A percentile compares a stretch with the other conserved stretches of the same genome.
Conservation (phyloP, 768 basidiomycete genomes). For the Tricholoma terreum region DNA sequence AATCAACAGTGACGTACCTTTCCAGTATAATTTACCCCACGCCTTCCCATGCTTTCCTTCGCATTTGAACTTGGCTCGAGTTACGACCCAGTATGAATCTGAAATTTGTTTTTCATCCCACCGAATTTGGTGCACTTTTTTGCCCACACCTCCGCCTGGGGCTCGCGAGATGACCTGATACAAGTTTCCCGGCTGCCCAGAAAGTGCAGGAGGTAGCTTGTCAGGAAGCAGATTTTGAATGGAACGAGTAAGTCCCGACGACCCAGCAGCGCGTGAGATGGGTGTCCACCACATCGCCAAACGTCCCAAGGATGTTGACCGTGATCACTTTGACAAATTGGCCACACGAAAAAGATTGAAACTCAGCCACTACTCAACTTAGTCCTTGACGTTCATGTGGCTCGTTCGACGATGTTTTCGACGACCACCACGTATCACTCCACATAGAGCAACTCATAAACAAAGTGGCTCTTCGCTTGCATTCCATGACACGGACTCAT, state of each 20-base stretch:
- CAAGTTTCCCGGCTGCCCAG: slow-evolving; percentile 55
- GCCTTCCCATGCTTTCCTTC: slow-evolving; percentile 77
- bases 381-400: slow-evolving; percentile 14
- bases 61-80: slow-evolving; percentile 65
- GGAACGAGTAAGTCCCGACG: slow-evolving; percentile 26
- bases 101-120: slow-evolving; percentile 69
- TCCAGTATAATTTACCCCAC: slow-evolving; percentile 81
- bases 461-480: slow-evolving; percentile 6
- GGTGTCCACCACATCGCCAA: slow-evolving; percentile 36
- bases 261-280: slow-evolving; percentile 13
- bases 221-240: slow-evolving; percentile 59
- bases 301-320: slow-evolving; percentile 4
- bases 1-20: slow-evolving; percentile 47
- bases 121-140: slow-evolving; percentile 65
- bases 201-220: slow-evolving; percentile 58
- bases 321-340: neutral
- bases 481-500: slow-evolving; percentile 44
- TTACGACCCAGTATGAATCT: slow-evolving; percentile 74
- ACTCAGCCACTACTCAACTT: slow-evolving; percentile 20
- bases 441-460: slow-evolving; percentile 7
- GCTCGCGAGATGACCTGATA: slow-evolving; percentile 71
- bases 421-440: slow-evolving; percentile 11
- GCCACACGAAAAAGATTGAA: slow-evolving; percentile 21
- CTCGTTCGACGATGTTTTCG: slow-evolving; percentile 22
- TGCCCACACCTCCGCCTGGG: slow-evolving; percentile 65